These are phyloP conservation scores for Clitopilus passeckerianus DNA, from an alignment of 768 basidiomycete genomes.

Conservation along the genomic window DNA sequence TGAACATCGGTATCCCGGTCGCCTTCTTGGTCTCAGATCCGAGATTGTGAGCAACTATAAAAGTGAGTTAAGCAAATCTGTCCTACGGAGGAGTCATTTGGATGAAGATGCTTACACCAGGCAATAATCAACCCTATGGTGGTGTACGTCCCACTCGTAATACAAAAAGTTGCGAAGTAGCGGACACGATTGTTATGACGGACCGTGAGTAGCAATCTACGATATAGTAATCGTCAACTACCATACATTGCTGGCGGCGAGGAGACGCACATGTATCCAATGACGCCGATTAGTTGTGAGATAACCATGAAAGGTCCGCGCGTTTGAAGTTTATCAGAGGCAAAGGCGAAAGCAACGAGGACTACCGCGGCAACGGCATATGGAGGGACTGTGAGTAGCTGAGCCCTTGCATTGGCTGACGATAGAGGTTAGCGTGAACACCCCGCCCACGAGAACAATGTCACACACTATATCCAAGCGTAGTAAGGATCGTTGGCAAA, in stretches of 20 bases:
- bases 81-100: not conserved
- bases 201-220: constrained; percentile 52
- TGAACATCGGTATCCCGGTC: constrained; percentile 72
- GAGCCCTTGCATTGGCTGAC: constrained; percentile 58
- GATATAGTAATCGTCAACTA: not conserved
- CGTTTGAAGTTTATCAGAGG: constrained; percentile 63
- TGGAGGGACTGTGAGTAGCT: constrained; percentile 77
- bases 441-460: not conserved
- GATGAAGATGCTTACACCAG: constrained; percentile 54
- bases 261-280: constrained; percentile 57
- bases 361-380: constrained; percentile 69
- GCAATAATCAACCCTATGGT: constrained; percentile 70
- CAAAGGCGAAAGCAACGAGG: constrained; percentile 51
- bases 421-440: constrained; percentile 4
- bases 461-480: constrained; percentile 64
- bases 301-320: constrained; percentile 46
- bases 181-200: constrained; percentile 51
- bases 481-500: constrained; percentile 75
- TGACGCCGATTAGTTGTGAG: constrained; percentile 39
- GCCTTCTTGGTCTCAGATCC: constrained; percentile 78
- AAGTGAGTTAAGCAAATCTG: not conserved
- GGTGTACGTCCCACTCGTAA: constrained; percentile 74
- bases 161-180: constrained; percentile 77
- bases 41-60: constrained; percentile 62
- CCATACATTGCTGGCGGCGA: not conserved